These are phyloP conservation scores for Zygosaccharomyces bailii DNA, from an alignment of 805 yeast species.

Conservation along the genomic window DNA sequence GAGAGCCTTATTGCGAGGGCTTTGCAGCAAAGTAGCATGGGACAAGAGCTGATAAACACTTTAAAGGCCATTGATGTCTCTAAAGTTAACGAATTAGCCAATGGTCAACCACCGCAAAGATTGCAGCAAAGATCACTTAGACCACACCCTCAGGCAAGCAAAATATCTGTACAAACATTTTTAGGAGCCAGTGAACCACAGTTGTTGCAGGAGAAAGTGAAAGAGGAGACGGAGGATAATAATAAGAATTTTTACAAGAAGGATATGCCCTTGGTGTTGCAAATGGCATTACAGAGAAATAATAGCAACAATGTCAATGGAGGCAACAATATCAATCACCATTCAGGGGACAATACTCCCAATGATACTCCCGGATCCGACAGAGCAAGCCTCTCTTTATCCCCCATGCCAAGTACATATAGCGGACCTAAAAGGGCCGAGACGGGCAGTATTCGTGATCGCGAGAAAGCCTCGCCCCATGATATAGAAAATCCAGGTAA, in stretches of 20 bases:
- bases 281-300: constrained; percentile 42
- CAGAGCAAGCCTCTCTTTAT: constrained; percentile 11
- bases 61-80: constrained; percentile 14
- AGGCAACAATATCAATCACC: background rate
- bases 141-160: constrained; percentile 8
- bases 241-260: constrained; percentile 26
- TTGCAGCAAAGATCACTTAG: constrained; percentile 13
- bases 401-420: constrained; percentile 9
- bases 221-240: constrained; percentile 12
- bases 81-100: constrained; percentile 10
- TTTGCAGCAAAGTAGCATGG: constrained; percentile 36
- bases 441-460: background rate
- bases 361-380: constrained; percentile 14
- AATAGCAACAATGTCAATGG: constrained; percentile 10
- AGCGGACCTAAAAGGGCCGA: constrained; percentile 7
- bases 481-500: background rate
- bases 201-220: constrained; percentile 36
- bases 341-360: constrained; percentile 15
- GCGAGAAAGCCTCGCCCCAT: background rate
- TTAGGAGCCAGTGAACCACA: constrained; percentile 43
- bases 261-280: constrained; percentile 42
- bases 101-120: constrained; percentile 9
- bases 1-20: constrained; percentile 68
- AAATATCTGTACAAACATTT: constrained; percentile 41
- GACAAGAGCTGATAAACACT: constrained; percentile 20